Evolutionary conservation across 2,329 filamentous ascomycete species (phyloP), one percentile per base, ranked within the genome.

Genomic region (Colletotrichum acutatum): DNA sequence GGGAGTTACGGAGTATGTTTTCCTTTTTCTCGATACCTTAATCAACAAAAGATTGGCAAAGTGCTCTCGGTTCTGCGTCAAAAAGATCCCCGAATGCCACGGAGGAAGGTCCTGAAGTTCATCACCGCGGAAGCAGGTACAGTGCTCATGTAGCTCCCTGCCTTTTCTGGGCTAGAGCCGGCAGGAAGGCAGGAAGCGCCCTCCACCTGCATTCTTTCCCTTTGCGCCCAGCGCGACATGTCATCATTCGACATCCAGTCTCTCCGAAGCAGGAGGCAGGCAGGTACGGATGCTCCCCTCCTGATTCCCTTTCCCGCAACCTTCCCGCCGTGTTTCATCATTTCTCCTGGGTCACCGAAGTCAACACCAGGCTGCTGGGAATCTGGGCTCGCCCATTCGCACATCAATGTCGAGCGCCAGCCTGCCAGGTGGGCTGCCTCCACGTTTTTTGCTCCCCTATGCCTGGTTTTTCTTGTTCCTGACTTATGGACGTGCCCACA

Each of bases 271-370:
- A n/a, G 42, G 42, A 26, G 37, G 37, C 16, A 42, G 14, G 34
- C 12, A 37, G 34, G 37, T 42, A 16, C 37, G 37, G 14, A 42
- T 42, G 37, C 49, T 37, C 37, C 53, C 14, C 67, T 58, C 14
- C 46, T 30, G 61, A 64, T 26, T 8, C 42, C 42, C 19, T 66
- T 49, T 61, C 46, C 60, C 34, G 60, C 66, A 70, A 60, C 56
- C 69, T 69, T 63, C 34, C 59, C 53, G 61, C 49, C 19, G 61
- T 61, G 71, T 73, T 73, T 73, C 71, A 73, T 72, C 70, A 72
- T 70, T 34, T 56, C 49, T 60, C 54, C 70, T 60, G 46, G 66
- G 34, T 52, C 66, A 65, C 62, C 46, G 65, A 52, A 28, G 32
- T 68, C 54, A 65, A 65, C 54, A 70, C 60, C 70, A 70, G 53